Conservation (phyloP, 768 basidiomycete genomes). For the Porpolomopsis calyptriformis region DNA sequence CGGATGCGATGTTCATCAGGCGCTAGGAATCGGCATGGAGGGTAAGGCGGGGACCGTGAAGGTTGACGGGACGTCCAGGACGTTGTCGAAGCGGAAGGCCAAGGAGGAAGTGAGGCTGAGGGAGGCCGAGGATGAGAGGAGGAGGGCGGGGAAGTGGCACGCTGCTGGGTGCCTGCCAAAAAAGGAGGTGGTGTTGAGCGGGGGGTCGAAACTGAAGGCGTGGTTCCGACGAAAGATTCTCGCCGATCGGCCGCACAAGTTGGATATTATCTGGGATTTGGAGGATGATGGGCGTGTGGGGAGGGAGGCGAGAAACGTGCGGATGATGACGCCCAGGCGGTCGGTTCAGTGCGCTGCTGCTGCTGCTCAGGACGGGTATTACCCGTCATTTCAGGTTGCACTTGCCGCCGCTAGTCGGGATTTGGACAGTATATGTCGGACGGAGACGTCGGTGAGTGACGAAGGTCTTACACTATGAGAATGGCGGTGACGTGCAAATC, state of each 20-base stretch:
- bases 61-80: too few relatives aligned
- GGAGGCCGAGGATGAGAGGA: too few relatives aligned
- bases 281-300: constrained; percentile 28
- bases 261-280: constrained; percentile 32
- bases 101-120: too few relatives aligned
- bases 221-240: constrained; percentile 56
- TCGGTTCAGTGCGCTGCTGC: background rate
- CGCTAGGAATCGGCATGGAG: too few relatives aligned
- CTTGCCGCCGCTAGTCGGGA: constrained; percentile 47
- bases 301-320: constrained; percentile 23
- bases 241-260: constrained; percentile 25
- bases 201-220: constrained; percentile 40
- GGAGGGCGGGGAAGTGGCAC: constrained; percentile 16
- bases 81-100: too few relatives aligned
- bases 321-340: constrained; percentile 1
- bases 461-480: background rate
- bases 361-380: background rate
- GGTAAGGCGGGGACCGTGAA: too few relatives aligned
- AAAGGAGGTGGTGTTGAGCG: constrained; percentile 14
- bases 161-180: background rate
- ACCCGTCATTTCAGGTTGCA: constrained; percentile 26
- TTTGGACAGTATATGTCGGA: constrained; percentile 43
- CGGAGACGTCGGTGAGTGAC: constrained; percentile 39
- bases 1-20: background rate
- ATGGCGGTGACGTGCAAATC: background rate